Conservation (phyloP, 768 basidiomycete species). For the Podaxis sp. region DNA sequence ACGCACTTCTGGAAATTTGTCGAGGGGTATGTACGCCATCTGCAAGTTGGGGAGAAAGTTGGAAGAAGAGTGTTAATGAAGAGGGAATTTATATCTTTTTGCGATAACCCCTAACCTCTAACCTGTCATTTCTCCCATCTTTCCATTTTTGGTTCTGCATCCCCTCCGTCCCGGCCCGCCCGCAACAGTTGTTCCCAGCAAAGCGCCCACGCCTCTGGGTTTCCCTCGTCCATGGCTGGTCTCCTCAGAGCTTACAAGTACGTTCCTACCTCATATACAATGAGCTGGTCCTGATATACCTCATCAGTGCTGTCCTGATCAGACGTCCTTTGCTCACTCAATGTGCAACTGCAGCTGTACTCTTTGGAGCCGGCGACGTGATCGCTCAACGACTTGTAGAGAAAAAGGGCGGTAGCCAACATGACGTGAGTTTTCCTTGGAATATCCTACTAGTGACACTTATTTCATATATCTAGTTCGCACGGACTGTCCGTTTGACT, state of each 20-base stretch:
- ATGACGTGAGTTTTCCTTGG: constrained; percentile 59
- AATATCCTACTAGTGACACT: neutral
- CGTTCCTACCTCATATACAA: constrained; percentile 2
- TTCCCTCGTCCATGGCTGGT: constrained; percentile 12
- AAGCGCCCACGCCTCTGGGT: too few species aligned
- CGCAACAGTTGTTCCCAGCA: too few species aligned
- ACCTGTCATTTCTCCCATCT: too few species aligned
- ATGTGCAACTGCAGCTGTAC: constrained; percentile 59
- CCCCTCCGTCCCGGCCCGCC: too few species aligned
- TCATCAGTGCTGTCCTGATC: constrained; percentile 54
- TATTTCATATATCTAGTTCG: constrained; percentile 37
- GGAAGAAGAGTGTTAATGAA: too few species aligned
- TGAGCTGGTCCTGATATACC: neutral
- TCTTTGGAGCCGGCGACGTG: constrained; percentile 77
- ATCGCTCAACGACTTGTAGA: constrained; percentile 89
- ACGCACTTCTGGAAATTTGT: constrained; percentile 3
- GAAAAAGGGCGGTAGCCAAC: constrained; percentile 55
- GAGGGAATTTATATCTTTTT: too few species aligned
- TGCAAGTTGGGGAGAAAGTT: too few species aligned
- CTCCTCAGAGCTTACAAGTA: constrained; percentile 19
- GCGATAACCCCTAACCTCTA: too few species aligned
- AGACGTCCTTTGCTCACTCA: constrained; percentile 64
- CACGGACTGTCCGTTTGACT: constrained; percentile 60
- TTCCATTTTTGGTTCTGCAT: too few species aligned
- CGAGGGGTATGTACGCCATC: neutral